phyloP scores from a whole-genome alignment of 2,329 filamentous ascomycete genomes.

The Fusarium compactum region DNA sequence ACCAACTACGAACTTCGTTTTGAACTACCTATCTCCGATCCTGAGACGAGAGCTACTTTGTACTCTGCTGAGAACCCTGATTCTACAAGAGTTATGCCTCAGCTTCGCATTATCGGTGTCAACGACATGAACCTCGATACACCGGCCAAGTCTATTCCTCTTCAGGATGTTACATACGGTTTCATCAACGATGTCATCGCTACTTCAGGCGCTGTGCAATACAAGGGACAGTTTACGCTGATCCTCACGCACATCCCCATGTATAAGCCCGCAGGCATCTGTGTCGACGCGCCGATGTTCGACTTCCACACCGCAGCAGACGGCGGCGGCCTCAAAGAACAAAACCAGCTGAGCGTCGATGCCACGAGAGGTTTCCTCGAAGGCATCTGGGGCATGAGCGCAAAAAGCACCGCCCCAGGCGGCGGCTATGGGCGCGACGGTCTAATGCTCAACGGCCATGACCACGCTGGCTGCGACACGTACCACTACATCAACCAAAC shows the following conservation, averaged over 20 bases:
- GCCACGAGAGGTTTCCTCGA: slow-evolving; percentile 82
- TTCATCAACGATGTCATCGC: slow-evolving; percentile 80
- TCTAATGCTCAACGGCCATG: slow-evolving; percentile 90
- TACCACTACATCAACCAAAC: slow-evolving; percentile 83
- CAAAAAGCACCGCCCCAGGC: slow-evolving; percentile 67
- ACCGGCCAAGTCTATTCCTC: slow-evolving; percentile 73
- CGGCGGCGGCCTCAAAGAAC: slow-evolving; percentile 82
- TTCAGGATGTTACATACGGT: slow-evolving; percentile 81
- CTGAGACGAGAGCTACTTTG: slow-evolving; percentile 56
- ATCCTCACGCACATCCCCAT: slow-evolving; percentile 93
- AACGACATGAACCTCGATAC: slow-evolving; percentile 96
- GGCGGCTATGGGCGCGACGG: slow-evolving; percentile 77
- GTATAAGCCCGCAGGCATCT: slow-evolving; percentile 84
- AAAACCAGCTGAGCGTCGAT: slow-evolving; percentile 85
- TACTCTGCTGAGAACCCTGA: slow-evolving; percentile 59
- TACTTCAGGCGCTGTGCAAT: slow-evolving; percentile 70
- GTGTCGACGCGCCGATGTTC: slow-evolving; percentile 87
- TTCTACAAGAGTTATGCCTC: slow-evolving; percentile 67
- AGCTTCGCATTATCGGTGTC: slow-evolving; percentile 84
- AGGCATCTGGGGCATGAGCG: slow-evolving; percentile 83
- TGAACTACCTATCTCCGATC: slow-evolving; percentile 63
- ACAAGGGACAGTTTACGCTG: slow-evolving; percentile 78
- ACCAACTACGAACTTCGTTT: slow-evolving; percentile 91
- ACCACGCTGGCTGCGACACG: slow-evolving; percentile 93
- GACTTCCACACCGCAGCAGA: slow-evolving; percentile 77